Percentiles rank a stretch among this genome's conserved stretches.
phyloP scores from a whole-genome alignment of 2,329 filamentous ascomycete genomes.

The Incumbomyces delicatus region DNA sequence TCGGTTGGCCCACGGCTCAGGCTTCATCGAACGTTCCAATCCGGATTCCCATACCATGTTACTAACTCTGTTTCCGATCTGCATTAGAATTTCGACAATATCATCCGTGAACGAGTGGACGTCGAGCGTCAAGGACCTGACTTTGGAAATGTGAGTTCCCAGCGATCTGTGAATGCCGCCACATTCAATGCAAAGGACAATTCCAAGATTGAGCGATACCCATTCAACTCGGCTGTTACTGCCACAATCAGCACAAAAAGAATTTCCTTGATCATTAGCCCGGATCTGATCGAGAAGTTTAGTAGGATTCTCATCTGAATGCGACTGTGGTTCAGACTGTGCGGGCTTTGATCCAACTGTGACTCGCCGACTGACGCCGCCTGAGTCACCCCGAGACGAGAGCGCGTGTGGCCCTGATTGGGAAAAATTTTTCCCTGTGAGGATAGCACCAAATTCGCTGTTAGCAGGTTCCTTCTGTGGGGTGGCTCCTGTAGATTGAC shows the following conservation, averaged over 20 bases:
- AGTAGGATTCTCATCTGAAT: constrained; percentile 69
- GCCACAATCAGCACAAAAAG: constrained; percentile 87
- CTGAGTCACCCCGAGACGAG: constrained; percentile 33
- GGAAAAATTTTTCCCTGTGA: constrained; percentile 79
- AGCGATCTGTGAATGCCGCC: constrained; percentile 94
- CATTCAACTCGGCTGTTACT: constrained; percentile 90
- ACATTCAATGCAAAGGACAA: constrained; percentile 94
- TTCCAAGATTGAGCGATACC: constrained; percentile 96
- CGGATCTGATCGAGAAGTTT: constrained; percentile 79
- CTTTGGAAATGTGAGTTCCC: constrained; percentile 94
- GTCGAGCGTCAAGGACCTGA: constrained; percentile 88
- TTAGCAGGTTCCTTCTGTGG: constrained; percentile 53
- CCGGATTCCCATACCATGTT: constrained; percentile 95
- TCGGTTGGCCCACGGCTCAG: constrained; percentile 64
- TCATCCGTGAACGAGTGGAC: constrained; percentile 94
- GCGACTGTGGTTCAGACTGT: constrained; percentile 56
- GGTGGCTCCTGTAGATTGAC: constrained; percentile 37
- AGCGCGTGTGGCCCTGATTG: constrained; percentile 46
- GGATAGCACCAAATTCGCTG: constrained; percentile 81
- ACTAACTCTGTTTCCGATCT: constrained; percentile 86
- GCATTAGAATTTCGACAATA: constrained; percentile 84
- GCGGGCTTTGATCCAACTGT: constrained; percentile 82
- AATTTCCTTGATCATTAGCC: constrained; percentile 85
- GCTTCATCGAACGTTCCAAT: constrained; percentile 65
- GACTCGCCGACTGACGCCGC: constrained; percentile 67